Evolutionary conservation across 2,329 filamentous ascomycete genomes (phyloP), one percentile per base, ranked within the genome.

Genomic region (Colletotrichum magnum): DNA sequence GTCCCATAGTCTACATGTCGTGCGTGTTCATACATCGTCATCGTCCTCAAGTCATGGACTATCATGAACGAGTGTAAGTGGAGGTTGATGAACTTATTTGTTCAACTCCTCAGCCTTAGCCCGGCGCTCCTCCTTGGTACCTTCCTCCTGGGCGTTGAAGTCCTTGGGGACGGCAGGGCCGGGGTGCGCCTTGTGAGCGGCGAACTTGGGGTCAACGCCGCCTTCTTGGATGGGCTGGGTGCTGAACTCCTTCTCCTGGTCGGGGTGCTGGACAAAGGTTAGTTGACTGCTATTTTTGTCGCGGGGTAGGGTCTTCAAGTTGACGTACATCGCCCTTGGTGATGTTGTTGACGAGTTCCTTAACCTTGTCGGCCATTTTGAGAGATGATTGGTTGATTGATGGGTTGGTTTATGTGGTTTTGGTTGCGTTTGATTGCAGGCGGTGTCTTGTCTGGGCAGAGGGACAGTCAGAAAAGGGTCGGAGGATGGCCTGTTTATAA

Each of bases 81-180:
- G 16, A 58, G 53, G 48, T 9, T 10, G 32, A 10, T 10, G 7
- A 6, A 6, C 69, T 65, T 79, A 81, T 76, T 92, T 89, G 84
- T 93, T 93, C 79, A 94, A 74, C 75, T 88, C 88, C 77, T 89
- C 83, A 70, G 89, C 90, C 78, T 88, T 90, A 13, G 87, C 89
- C 75, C 86, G 83, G 62, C 91, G 87, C 75, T 94, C 92, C 77
- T 92, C 91, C 80, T 91, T 92, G 68, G 87, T 89, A 16, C 88
- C 89, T 81, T 91, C 88, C 77, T 87, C 77, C 58, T 86, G 77
- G 41, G 80, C 79, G 16, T 85, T 84, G 81, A 89, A 85, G 69
- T 86, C 82, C 71, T 88, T 79, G 18, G 87, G 82, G 28, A 89
- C 74, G 32, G 82, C 89, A 16, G 89, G 89, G 41, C 89, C 89